phyloP scores from a whole-genome alignment of 371 early-diverging fungal genomes.

The Entomophthora muscae region DNA sequence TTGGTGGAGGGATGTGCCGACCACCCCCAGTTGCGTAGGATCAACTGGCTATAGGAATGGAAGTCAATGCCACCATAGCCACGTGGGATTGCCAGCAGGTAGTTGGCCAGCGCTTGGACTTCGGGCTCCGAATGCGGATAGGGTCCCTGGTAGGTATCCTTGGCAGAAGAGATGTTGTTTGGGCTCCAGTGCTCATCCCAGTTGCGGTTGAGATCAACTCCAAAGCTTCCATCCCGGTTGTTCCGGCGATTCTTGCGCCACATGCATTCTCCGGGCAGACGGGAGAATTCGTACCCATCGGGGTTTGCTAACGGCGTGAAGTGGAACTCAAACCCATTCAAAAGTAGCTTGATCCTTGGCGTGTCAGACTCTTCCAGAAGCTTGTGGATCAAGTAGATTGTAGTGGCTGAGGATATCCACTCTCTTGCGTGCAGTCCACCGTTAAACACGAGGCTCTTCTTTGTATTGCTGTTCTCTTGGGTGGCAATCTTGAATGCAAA shows the following conservation, averaged over 20 bases:
- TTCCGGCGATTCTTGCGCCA: slow-evolving; percentile 5
- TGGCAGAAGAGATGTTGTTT: slow-evolving; percentile 19
- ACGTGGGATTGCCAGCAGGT: slow-evolving; percentile 20
- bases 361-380: background rate
- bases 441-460: slow-evolving; percentile 2
- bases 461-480: background rate
- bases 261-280: background rate
- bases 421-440: slow-evolving; percentile 4
- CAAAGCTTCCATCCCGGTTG: background rate
- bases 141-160: slow-evolving; percentile 32
- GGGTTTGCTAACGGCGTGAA: slow-evolving; percentile 6
- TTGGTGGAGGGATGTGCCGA: slow-evolving; percentile 12
- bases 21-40: slow-evolving; percentile 27
- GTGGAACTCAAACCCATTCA: background rate
- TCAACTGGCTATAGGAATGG: slow-evolving; percentile 27
- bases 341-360: background rate
- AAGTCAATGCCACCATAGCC: slow-evolving; percentile 36
- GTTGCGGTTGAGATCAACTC: slow-evolving; percentile 4
- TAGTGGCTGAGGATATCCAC: slow-evolving; percentile 1
- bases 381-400: background rate
- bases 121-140: slow-evolving; percentile 32
- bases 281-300: slow-evolving; percentile 3
- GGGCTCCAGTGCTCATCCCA: slow-evolving; percentile 3
- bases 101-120: slow-evolving; percentile 23
- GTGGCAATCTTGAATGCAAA: slow-evolving; percentile 3